These are phyloP conservation scores for Leucocoprinus leucothites DNA, from an alignment of 768 basidiomycete genomes.

Conservation along the genomic window DNA sequence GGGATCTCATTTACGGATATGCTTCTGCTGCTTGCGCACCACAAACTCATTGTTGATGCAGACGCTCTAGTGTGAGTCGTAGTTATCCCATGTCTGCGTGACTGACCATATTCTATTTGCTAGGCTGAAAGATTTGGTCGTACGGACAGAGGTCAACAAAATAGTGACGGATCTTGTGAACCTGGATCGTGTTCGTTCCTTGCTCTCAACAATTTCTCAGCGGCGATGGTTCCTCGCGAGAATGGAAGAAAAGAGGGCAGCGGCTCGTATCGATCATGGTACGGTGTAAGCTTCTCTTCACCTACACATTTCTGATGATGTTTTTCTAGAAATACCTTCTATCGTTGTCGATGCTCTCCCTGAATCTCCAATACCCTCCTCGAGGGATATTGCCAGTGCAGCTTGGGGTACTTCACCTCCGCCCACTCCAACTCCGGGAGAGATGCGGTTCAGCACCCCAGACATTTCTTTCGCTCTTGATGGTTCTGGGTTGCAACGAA, in stretches of 20 bases:
- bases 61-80: conserved; percentile 80
- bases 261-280: conserved; percentile 41
- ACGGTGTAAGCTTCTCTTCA: conserved; percentile 6
- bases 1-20: conserved; percentile 92
- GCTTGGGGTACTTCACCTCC: conserved; percentile 31
- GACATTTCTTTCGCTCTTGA: conserved; percentile 49
- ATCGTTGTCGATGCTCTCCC: conserved; percentile 65
- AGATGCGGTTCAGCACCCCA: conserved; percentile 33
- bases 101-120: neutral
- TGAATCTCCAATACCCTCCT: conserved; percentile 46
- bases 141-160: conserved; percentile 71
- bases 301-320: neutral
- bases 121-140: conserved; percentile 81
- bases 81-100: neutral
- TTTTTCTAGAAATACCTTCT: conserved; percentile 56
- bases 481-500: conserved; percentile 49
- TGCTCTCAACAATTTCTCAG: conserved; percentile 72
- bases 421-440: conserved; percentile 36
- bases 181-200: conserved; percentile 77
- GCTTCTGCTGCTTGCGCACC: conserved; percentile 83
- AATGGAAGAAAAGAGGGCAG: conserved; percentile 37
- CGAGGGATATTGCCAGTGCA: conserved; percentile 54
- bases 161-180: conserved; percentile 83
- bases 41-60: conserved; percentile 87
- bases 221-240: conserved; percentile 64